Percentiles rank a stretch among this genome's conserved stretches.
Conservation (phyloP, 441 rosid species). For the Erysimum cheiri region DNA sequence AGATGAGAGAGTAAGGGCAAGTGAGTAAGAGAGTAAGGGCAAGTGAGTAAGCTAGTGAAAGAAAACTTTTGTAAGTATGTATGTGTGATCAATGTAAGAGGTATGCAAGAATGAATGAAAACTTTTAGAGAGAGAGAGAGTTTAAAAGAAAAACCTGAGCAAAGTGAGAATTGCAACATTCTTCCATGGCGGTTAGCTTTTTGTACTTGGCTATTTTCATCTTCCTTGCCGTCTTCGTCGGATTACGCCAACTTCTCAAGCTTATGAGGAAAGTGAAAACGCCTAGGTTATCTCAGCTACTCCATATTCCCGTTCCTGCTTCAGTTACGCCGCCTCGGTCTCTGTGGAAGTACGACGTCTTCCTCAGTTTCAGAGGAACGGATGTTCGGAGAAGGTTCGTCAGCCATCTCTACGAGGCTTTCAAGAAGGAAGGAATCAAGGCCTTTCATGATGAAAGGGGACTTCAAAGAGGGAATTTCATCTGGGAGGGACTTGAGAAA, state of each 20-base stretch:
- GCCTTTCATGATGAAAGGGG: conserved; percentile 14
- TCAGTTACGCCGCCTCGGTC: background rate
- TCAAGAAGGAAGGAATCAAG: conserved; percentile 10
- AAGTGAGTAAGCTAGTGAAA: too few relatives aligned
- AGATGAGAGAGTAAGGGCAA: too few relatives aligned
- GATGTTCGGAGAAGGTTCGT: conserved; percentile 18
- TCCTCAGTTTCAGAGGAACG: conserved; percentile 23
- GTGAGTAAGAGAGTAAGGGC: too few relatives aligned
- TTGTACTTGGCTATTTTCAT: background rate
- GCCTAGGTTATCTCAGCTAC: background rate
- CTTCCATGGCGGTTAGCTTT: background rate
- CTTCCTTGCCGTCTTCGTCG: background rate
- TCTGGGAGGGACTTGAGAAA: conserved; percentile 16
- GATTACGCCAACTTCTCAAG: background rate
- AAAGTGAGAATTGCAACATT: too few relatives aligned
- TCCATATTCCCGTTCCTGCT: background rate
- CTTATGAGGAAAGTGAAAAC: background rate
- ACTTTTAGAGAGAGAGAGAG: too few relatives aligned
- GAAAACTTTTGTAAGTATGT: too few relatives aligned
- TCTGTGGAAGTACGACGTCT: conserved; percentile 21
- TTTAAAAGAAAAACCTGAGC: too few relatives aligned
- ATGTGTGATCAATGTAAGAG: too few relatives aligned
- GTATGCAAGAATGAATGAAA: too few relatives aligned
- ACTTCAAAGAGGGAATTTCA: conserved; percentile 1
- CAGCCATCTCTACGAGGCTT: conserved; percentile 22